Percentiles rank a stretch among this genome's conserved stretches.
Evolutionary conservation across 345 rosid species (phyloP).

Genomic region (Rhodomyrtus tomentosa): DNA sequence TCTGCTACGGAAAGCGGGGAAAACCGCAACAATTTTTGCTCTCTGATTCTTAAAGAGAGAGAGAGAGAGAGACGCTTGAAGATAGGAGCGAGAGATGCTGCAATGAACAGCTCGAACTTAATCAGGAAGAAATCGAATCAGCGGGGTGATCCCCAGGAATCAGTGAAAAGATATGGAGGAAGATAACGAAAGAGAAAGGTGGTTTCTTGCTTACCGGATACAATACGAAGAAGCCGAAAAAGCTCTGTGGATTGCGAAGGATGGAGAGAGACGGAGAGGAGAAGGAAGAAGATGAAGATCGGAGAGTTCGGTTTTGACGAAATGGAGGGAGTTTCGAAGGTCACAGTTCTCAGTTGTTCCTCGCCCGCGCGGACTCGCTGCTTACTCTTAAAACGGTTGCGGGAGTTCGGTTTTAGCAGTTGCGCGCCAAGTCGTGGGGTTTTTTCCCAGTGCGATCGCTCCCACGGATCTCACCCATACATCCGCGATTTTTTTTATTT

Average conservation of each 20-base stretch:
- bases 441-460: neutral
- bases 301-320: neutral
- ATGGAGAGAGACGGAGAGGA: neutral
- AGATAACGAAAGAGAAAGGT: neutral
- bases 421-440: neutral
- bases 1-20: neutral
- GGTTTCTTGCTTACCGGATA: neutral
- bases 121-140: no score
- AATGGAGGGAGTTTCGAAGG: neutral
- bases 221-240: neutral
- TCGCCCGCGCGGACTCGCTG: neutral
- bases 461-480: neutral
- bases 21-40: no score
- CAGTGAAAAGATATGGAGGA: neutral
- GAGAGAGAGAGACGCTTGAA: no score
- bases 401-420: neutral
- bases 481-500: no score
- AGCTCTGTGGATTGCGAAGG: neutral
- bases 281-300: neutral
- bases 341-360: neutral
- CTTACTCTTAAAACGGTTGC: neutral
- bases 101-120: no score
- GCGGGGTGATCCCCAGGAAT: no score
- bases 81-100: no score
- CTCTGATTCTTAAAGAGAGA: no score